Base-by-base conservation (phyloP, 1,284 basidiomycete genomes). In the Ustilago shanxiensis region DNA sequence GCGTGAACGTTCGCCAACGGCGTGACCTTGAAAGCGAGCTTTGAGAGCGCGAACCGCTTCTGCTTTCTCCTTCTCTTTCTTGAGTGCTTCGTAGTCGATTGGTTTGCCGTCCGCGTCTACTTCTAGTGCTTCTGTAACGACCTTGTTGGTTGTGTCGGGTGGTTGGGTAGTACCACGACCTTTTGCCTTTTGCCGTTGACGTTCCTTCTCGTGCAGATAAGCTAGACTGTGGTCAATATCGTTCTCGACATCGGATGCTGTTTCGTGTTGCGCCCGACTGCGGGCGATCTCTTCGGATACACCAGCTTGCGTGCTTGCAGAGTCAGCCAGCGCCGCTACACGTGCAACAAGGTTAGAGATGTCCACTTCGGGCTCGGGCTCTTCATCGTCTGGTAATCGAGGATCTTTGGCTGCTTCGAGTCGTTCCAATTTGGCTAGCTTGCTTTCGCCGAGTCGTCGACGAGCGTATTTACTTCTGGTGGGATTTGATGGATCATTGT, bases 281-380 rank as follows among this genome's bases (percentile, higher is more conserved):
- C 63, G 63, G 1, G 78, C 68, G 26, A 70, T 60, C 16, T 62
- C 44, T 31, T 66, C 62, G 2, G 66, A 58, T 18, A 77, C 10
- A 13, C 77, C 72, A 2, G 72, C 75, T 47, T 78, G 72, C 0
- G 75, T 62, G 24, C 37, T 37, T 8, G 67, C 68, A 51, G 69
- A 62, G 22, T 76, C 62, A 16, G 77, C 83, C 3, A 83, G 50
- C 1, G 79, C 66, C 1, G 77, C 72, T 4, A 85, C 79, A 16
- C 75, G 65, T 16, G 69, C 81, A 7, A 80, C 58, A 6, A 85
- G 72, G 18, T 57, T 58, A 26, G 79, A 72, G 16, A 85, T 66
- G 56, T 85, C 83, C 11, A 85, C 78, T 55, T 85, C 84, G 11
- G 83, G 80, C 51, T 84, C 82, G 0, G 77, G 74, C 29, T 85